These are phyloP conservation scores for Chlamydomonas eustigma DNA, from an alignment of 139 green algal genomes.

Conservation along the genomic window DNA sequence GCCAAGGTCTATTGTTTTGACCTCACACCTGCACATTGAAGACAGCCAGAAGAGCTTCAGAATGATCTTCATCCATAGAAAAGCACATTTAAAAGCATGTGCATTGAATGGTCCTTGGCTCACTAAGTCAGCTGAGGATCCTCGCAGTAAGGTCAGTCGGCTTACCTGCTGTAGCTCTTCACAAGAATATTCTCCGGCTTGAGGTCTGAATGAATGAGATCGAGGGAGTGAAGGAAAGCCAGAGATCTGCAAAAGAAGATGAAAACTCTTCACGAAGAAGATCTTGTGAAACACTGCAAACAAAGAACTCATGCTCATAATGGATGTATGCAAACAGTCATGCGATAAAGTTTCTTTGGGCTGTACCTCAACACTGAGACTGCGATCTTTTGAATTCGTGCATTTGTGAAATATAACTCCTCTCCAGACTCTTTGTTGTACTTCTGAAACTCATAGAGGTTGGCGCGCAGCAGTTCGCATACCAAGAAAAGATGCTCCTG, in stretches of 20 bases:
- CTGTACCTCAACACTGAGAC: neutral
- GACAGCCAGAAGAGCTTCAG: too few relatives aligned
- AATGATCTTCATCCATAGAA: too few relatives aligned
- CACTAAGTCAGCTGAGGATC: neutral
- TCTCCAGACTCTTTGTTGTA: slow-evolving; percentile 82
- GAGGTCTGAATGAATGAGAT: slow-evolving; percentile 91
- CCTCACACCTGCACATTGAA: slow-evolving; percentile 19
- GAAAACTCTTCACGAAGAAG: too few relatives aligned
- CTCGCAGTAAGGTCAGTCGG: too few relatives aligned
- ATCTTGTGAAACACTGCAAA: too few relatives aligned
- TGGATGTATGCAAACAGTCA: too few relatives aligned
- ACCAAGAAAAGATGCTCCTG: slow-evolving; percentile 97
- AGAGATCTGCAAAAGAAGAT: slow-evolving; percentile 47
- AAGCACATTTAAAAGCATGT: too few relatives aligned
- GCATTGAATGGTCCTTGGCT: neutral
- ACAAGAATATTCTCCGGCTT: slow-evolving; percentile 99
- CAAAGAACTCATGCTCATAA: too few relatives aligned
- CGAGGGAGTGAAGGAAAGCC: slow-evolving; percentile 86
- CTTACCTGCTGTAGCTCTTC: slow-evolving; percentile 75
- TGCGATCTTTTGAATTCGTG: slow-evolving; percentile 76
- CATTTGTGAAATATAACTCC: slow-evolving; percentile 87
- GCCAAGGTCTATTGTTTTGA: slow-evolving; percentile 95
- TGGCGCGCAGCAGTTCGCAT: slow-evolving; percentile 92
- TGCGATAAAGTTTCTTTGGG: too few relatives aligned
- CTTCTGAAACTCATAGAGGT: slow-evolving; percentile 98